Base-by-base conservation (phyloP, 2,329 filamentous ascomycete species). In the Alternaria alternata region DNA sequence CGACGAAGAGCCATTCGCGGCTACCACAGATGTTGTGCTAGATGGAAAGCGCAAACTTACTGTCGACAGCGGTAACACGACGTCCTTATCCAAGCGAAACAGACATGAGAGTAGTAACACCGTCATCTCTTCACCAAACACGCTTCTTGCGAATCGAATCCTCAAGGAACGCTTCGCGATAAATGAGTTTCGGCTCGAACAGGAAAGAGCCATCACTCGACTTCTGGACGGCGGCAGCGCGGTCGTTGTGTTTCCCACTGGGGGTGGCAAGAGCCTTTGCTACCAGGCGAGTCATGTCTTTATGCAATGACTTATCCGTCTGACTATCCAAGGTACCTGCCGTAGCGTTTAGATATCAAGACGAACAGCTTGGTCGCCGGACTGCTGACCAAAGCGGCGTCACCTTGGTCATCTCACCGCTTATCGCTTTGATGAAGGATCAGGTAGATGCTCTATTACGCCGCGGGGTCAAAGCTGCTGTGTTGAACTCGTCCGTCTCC, bases 401-500 rank as follows among this genome's bases (percentile, higher is more conserved):
- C 20, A 97, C 94, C 0, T 85, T 99, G 51, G 94, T 99, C 5
- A 88, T 99, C 22, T 97, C 94, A 0, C 94, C 94, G 3, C 81
- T 99, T 51, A 84, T 98, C 39, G 97, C 94, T 80, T 81, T 98
- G 70, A 99, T 99, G 94, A 90, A 96, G 74, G 95, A 99, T 75
- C 94, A 99, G 75, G 93, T 98, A 4, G 86, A 91, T 44, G 93
- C 97, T 75, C 83, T 98, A 64, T 85, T 86, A 52, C 59, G 52
- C 6, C 84, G 86, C 8, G 86, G 90, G n/a, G 92, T 98, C 62
- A 87, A 90, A 63, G 94, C 95, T 3, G 87, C 89, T 57, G 82
- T 92, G 11, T 87, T 96, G 75, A 97, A 95, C 71, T 87, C 93
- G 38, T 91, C 68, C 9, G 41, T 68, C 7, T 62, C 61, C 3